phyloP scores from a whole-genome alignment of 176 grass and related monocot species.

The Saccharum spontaneum region DNA sequence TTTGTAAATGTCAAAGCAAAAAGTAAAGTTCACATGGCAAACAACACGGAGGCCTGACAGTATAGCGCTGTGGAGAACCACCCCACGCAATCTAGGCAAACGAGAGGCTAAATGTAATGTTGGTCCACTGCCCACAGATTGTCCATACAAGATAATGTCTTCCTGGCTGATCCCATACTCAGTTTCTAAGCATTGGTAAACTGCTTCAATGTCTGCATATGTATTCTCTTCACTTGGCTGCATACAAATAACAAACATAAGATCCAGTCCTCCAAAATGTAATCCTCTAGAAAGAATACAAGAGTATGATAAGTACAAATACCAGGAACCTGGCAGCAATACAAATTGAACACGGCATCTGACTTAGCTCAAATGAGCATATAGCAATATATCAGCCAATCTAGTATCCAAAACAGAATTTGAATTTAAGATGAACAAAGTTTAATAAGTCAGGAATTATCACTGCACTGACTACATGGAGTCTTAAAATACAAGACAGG shows the following conservation, averaged over 20 bases:
- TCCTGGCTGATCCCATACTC: constrained; percentile 98
- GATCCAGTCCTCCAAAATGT: constrained; percentile 1
- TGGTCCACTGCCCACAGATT: constrained; percentile 95
- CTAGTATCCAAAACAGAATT: constrained; percentile 11
- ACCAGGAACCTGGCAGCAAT: neutral
- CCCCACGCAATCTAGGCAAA: constrained; percentile 85
- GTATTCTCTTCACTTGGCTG: constrained; percentile 92
- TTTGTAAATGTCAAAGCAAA: constrained; percentile 99
- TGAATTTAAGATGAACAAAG: neutral
- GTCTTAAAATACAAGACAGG: neutral
- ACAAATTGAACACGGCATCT: constrained; percentile 22
- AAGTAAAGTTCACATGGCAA: constrained; percentile 95
- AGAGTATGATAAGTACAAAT: neutral
- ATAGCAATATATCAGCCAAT: constrained; percentile 7
- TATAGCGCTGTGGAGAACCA: constrained; percentile 97
- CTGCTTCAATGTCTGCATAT: constrained; percentile 98
- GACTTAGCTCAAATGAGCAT: constrained; percentile 29
- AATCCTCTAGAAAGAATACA: neutral
- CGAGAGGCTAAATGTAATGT: constrained; percentile 90
- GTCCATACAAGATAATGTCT: constrained; percentile 95
- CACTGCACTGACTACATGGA: neutral
- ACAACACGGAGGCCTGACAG: constrained; percentile 92
- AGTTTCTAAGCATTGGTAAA: constrained; percentile 88
- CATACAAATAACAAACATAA: constrained; percentile 49
- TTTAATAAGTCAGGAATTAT: constrained; percentile 12